Conservation (phyloP, 768 basidiomycete genomes). For the Cystoderma amianthinum region DNA sequence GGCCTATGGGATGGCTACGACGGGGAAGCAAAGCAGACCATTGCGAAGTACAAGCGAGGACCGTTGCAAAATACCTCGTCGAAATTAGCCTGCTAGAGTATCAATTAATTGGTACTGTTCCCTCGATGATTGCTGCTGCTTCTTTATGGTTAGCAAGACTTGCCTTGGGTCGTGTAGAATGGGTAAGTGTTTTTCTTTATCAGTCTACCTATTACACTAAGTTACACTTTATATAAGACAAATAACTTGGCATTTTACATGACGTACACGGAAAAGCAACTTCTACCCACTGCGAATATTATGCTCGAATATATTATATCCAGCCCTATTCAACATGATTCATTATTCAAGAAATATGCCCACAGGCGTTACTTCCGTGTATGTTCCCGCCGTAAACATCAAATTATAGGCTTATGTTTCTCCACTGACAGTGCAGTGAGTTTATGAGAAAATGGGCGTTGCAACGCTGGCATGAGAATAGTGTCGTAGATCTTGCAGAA, state of each 20-base stretch:
- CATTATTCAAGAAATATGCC: constrained; percentile 86
- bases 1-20: constrained; percentile 84
- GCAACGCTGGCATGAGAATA: constrained; percentile 58
- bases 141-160: constrained; percentile 82
- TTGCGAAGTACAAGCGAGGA: constrained; percentile 80
- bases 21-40: constrained; percentile 91
- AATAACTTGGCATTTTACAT: constrained; percentile 86
- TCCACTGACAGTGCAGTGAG: constrained; percentile 51
- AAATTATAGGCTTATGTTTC: background rate
- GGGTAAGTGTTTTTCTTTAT: constrained; percentile 46
- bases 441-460: constrained; percentile 78
- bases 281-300: constrained; percentile 75
- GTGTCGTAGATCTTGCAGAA: constrained; percentile 42
- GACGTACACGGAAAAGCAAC: constrained; percentile 71
- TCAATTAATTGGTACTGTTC: constrained; percentile 64
- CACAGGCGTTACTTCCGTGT: constrained; percentile 83
- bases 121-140: constrained; percentile 78
- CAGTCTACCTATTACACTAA: constrained; percentile 1
- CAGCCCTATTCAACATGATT: constrained; percentile 63
- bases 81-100: constrained; percentile 83
- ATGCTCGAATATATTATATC: constrained; percentile 83
- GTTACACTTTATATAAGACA: constrained; percentile 40
- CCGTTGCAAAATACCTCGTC: constrained; percentile 85
- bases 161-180: constrained; percentile 71
- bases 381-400: constrained; percentile 7